phyloP scores from a whole-genome alignment of 1,139 yeast genomes.

The Pneumocystis oryctolagi region DNA sequence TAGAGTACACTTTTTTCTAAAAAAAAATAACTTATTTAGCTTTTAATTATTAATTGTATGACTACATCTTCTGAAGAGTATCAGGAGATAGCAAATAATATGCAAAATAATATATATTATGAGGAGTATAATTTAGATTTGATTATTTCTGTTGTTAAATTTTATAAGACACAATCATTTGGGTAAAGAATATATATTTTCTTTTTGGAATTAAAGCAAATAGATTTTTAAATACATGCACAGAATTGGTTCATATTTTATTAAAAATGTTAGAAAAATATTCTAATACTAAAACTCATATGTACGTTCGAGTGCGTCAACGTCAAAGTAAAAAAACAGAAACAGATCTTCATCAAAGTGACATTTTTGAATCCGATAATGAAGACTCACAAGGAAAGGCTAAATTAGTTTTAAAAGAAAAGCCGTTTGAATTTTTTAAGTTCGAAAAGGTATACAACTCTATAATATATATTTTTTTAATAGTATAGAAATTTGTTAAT shows the following conservation, averaged over 20 bases:
- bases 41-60: conserved; percentile 35
- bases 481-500: conserved; percentile 24
- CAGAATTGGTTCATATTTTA: conserved; percentile 53
- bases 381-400: conserved; percentile 26
- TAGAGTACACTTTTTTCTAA: conserved; percentile 8
- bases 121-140: conserved; percentile 49
- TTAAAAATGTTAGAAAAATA: conserved; percentile 55
- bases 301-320: conserved; percentile 18
- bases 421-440: conserved; percentile 36
- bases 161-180: conserved; percentile 34
- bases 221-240: conserved; percentile 43
- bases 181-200: conserved; percentile 2
- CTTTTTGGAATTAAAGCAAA: conserved; percentile 21
- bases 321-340: conserved; percentile 19
- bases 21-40: conserved; percentile 15
- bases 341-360: conserved; percentile 4
- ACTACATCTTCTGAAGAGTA: conserved; percentile 30
- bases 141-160: conserved; percentile 48
- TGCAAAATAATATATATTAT: conserved; percentile 44
- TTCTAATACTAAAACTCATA: conserved; percentile 38
- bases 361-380: conserved; percentile 26
- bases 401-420: conserved; percentile 30
- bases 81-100: conserved; percentile 35
- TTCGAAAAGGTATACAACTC: conserved; percentile 22
- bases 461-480: background rate